Base-by-base conservation (phyloP, 495 filamentous ascomycete genomes). In the Aspergillus incahuasiensis region DNA sequence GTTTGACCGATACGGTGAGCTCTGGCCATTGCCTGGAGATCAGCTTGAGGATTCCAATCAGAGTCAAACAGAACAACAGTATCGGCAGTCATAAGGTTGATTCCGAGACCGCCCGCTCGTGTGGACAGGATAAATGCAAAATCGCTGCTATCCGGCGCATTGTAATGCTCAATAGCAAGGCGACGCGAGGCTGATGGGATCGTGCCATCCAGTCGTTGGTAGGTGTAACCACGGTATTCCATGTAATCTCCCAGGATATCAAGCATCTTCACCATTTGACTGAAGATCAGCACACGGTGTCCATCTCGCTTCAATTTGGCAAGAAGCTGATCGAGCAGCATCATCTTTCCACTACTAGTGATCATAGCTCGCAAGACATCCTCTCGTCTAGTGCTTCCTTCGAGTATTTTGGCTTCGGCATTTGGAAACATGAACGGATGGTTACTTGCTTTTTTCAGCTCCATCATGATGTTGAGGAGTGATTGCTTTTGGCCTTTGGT, bases 391-490 rank as follows among this genome's bases (percentile, higher is more conserved):
- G 79, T 78, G 64, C 84, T 87, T 9, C 86, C 88, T 54, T 81
- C 84, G 34, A 97, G 71, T 45, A 96, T 87, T 39, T 86, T 88
- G 30, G 92, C 89, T 68, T 97, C 94, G 20, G 90, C 94, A 53
- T 88, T 90, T 3, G 88, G 86, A 60, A 99, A 96, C 87, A 97
- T 95, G 74, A 95, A 96, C 5, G 94, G 91, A 65, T 99, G 94
- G 58, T 97, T 97, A 78, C 91, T 96, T 59, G 91, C 90, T 70
- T 99, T 99, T 77, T 97, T 97, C 62, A 99, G 69, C 67, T 99
- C 95, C 92, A 99, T 99, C 81, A 97, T 96, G 65, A 99, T 95
- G 71, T 99, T 99, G 52, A 97, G 72, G n/a, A 97, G 73, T 1
- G 91, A 96, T 58, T 94, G 91, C 68, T 96, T 96, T 64, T 89